These are phyloP conservation scores for Dactylis glomerata DNA, from an alignment of 176 grass and related monocot genomes.

Conservation along the genomic window DNA sequence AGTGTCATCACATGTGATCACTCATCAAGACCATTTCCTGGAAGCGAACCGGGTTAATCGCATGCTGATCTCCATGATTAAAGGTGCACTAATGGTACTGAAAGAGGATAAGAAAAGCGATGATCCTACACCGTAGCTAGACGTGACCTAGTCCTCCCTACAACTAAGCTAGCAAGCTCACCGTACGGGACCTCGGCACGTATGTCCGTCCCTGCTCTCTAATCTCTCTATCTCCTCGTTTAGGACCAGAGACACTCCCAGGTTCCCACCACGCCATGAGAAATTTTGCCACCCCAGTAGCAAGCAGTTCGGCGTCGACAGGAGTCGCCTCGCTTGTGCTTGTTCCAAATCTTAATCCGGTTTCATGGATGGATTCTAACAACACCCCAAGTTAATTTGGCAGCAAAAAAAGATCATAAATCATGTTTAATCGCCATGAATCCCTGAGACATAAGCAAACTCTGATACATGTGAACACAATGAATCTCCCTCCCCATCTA, in stretches of 20 bases:
- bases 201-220: background rate
- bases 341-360: too few relatives aligned
- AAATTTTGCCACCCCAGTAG: conserved; percentile 36
- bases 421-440: too few relatives aligned
- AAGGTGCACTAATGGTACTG: background rate
- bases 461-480: too few relatives aligned
- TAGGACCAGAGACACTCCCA: background rate
- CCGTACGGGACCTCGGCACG: background rate
- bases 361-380: too few relatives aligned
- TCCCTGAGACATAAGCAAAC: too few relatives aligned
- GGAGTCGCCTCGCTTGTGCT: too few relatives aligned
- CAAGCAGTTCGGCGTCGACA: too few relatives aligned
- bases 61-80: background rate
- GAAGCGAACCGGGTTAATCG: background rate
- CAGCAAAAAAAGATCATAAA: too few relatives aligned
- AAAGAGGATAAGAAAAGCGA: background rate
- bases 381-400: too few relatives aligned
- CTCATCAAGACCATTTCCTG: background rate
- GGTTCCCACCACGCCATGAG: conserved; percentile 45
- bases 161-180: background rate
- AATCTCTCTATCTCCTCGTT: background rate
- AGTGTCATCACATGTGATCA: too few relatives aligned
- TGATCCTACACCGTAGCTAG: background rate
- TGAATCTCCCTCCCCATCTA: too few relatives aligned
- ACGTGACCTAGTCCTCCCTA: conserved; percentile 36